Conservation (phyloP, 768 basidiomycete species). For the Scleroderma bovista region DNA sequence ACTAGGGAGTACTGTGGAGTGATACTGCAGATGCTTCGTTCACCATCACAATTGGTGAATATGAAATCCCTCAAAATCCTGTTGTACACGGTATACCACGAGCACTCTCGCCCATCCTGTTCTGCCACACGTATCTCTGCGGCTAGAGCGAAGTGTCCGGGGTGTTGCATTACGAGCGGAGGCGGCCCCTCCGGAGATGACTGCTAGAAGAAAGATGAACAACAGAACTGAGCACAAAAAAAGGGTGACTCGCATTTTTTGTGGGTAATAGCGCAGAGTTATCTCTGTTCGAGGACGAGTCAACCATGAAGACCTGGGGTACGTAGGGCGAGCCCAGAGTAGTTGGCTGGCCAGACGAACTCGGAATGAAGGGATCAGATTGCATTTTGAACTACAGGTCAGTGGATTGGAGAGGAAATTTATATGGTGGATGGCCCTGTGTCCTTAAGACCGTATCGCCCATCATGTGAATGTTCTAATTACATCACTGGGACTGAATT, state of each 20-base stretch:
- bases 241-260: neutral
- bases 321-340: too few species aligned
- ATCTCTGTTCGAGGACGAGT: too few species aligned
- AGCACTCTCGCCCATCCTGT: neutral
- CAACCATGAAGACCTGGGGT: too few species aligned
- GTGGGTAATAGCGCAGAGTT: neutral
- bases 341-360: too few species aligned
- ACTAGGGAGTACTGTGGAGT: neutral
- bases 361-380: too few species aligned
- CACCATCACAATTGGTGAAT: neutral
- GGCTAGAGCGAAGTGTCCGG: neutral
- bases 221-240: neutral
- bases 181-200: neutral
- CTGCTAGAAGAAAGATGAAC: neutral
- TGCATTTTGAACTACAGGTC: too few species aligned
- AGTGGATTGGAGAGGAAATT: too few species aligned
- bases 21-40: neutral
- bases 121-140: neutral
- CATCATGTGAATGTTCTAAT: too few species aligned
- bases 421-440: too few species aligned
- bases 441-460: too few species aligned
- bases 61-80: neutral
- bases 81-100: conserved; percentile 1
- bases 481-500: too few species aligned
- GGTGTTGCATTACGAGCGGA: neutral